Conservation (phyloP, 805 yeast genomes). For the Tetrapisispora taiwanensis region DNA sequence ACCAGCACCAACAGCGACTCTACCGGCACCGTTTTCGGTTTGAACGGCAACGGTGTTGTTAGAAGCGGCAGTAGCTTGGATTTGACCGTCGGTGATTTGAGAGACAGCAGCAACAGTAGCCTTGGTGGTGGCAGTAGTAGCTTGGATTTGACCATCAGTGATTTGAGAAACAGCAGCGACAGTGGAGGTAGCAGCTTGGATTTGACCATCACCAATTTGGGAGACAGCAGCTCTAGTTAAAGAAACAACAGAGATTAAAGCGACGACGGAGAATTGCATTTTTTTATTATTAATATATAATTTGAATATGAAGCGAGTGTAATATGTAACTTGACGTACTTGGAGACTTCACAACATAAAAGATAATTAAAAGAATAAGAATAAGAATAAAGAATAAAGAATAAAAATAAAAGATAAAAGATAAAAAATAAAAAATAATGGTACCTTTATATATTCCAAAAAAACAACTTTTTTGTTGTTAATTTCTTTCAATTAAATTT, state of each 20-base stretch:
- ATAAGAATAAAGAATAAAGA: neutral
- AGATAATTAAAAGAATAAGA: neutral
- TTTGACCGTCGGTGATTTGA: conserved; percentile 37
- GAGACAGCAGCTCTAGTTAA: conserved; percentile 4
- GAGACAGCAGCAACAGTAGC: conserved; percentile 25
- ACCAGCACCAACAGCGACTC: conserved; percentile 14
- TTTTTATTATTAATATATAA: neutral
- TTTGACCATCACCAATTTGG: conserved; percentile 10
- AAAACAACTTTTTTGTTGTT: no score
- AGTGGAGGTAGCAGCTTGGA: conserved; percentile 13
- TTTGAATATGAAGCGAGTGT: conserved; percentile 1
- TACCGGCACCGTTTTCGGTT: conserved; percentile 22
- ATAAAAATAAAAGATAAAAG: neutral
- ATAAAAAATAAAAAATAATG: neutral
- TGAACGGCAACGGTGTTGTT: conserved; percentile 3
- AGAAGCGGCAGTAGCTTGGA: conserved; percentile 25
- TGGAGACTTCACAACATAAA: neutral
- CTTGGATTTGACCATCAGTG: conserved; percentile 13
- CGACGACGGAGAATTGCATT: conserved; percentile 3
- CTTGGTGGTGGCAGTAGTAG: conserved; percentile 13
- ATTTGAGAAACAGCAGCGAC: conserved; percentile 7
- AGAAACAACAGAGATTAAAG: conserved; percentile 2
- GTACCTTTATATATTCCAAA: neutral
- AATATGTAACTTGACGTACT: neutral
- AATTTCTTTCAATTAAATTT: no score